Percentiles rank a stretch among this genome's conserved stretches.
Evolutionary conservation across 106 monocot species (phyloP).

Genomic region (Acanthochlamys bracteata): DNA sequence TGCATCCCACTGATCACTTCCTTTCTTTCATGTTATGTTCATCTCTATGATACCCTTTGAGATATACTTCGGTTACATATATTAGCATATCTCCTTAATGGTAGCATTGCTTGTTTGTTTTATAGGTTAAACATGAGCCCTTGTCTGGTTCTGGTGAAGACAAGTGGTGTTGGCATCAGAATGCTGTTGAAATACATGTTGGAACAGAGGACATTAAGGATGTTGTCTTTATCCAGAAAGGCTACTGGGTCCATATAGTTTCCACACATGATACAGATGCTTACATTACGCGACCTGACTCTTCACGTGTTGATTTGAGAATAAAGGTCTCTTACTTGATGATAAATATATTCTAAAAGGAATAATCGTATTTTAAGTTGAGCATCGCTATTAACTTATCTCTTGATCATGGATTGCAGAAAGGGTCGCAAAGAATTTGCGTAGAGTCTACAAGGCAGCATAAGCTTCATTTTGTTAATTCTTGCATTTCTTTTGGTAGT

Average conservation of each 20-base stretch:
- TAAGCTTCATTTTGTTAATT: conserved; percentile 71
- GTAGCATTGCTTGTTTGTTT: not conserved
- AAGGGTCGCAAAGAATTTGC: conserved; percentile 72
- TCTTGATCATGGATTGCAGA: conserved; percentile 53
- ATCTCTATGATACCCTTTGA: too few species aligned
- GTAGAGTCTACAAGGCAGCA: conserved; percentile 66
- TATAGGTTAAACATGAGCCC: conserved; percentile 51
- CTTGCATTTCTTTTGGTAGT: conserved; percentile 77
- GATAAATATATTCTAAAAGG: not conserved
- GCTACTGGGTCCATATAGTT: conserved; percentile 66
- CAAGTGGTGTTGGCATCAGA: conserved; percentile 85
- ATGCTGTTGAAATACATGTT: conserved; percentile 54
- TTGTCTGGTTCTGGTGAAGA: conserved; percentile 27
- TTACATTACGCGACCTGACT: conserved; percentile 56
- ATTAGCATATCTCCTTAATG: not conserved
- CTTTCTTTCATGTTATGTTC: too few species aligned
- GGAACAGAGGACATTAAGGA: conserved; percentile 61
- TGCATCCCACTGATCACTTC: too few species aligned
- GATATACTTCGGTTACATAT: too few species aligned
- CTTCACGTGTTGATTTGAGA: conserved; percentile 35
- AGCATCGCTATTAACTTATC: too few species aligned
- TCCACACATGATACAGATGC: conserved; percentile 79
- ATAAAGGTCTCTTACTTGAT: conserved; percentile 47
- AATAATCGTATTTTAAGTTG: too few species aligned
- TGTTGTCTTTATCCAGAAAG: conserved; percentile 80